Evolutionary conservation across 2,329 filamentous ascomycete genomes (phyloP).

Genomic region (Aspergillus felis): DNA sequence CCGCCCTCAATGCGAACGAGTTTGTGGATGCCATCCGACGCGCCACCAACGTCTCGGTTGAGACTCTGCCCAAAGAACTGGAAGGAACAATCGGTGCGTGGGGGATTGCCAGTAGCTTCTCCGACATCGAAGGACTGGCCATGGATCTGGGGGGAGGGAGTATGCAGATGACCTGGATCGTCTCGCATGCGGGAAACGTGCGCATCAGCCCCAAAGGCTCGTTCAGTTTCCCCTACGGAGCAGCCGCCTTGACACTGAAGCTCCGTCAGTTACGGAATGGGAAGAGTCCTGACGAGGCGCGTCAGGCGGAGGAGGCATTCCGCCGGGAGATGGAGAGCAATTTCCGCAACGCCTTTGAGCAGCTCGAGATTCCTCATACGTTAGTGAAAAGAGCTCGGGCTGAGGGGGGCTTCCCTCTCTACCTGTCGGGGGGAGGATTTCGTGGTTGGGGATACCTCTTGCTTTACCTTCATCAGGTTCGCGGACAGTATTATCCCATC

Average conservation of each 20-base stretch:
- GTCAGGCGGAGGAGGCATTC: slow-evolving; percentile 37
- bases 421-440: slow-evolving; percentile 84
- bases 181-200: slow-evolving; percentile 48
- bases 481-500: slow-evolving; percentile 66
- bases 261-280: slow-evolving; percentile 45
- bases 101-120: slow-evolving; percentile 73
- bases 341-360: slow-evolving; percentile 58
- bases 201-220: slow-evolving; percentile 53
- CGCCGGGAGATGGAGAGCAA: slow-evolving; percentile 47
- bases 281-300: slow-evolving; percentile 35
- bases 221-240: slow-evolving; percentile 65
- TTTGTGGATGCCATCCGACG: slow-evolving; percentile 63
- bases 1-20: slow-evolving; percentile 66
- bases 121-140: slow-evolving; percentile 67
- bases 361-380: slow-evolving; percentile 54
- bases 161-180: slow-evolving; percentile 65
- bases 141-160: slow-evolving; percentile 75
- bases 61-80: slow-evolving; percentile 70
- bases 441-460: slow-evolving; percentile 84
- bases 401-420: slow-evolving; percentile 61
- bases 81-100: slow-evolving; percentile 79
- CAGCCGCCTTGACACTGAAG: slow-evolving; percentile 59
- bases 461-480: slow-evolving; percentile 68
- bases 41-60: slow-evolving; percentile 62
- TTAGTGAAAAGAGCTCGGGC: slow-evolving; percentile 43